Conservation (phyloP, 129 eudicot species). For the Tanacetum coccineum region DNA sequence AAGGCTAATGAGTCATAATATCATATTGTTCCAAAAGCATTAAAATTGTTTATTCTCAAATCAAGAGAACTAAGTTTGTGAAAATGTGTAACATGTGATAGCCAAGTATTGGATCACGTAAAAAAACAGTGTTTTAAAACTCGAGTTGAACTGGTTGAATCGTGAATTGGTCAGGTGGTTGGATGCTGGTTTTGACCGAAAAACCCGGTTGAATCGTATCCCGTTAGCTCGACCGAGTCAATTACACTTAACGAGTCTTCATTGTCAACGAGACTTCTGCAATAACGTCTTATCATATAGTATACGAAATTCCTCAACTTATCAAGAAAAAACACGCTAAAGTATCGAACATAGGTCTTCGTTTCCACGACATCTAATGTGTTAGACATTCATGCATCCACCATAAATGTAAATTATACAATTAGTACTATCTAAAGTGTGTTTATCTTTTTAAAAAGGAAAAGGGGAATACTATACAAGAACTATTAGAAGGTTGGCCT, state of each 20-base stretch:
- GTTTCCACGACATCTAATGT: neutral
- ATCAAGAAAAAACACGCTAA: no score
- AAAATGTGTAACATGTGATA: neutral
- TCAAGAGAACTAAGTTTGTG: constrained; percentile 1
- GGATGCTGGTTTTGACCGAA: no score
- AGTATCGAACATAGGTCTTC: neutral
- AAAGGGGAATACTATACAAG: neutral
- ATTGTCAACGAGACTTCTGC: no score
- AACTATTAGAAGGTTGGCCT: constrained; percentile 26
- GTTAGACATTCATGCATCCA: neutral
- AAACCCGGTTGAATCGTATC: no score
- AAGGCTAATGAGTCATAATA: constrained; percentile 20
- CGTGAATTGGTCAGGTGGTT: no score
- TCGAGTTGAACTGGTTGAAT: no score
- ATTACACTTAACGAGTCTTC: no score
- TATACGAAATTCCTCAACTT: no score
- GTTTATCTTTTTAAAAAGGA: neutral
- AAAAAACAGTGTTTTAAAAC: no score
- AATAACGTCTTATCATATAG: neutral
- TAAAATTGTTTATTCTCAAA: neutral
- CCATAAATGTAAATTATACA: neutral
- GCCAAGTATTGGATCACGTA: neutral
- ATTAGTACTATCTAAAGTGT: neutral
- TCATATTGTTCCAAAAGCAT: constrained; percentile 23
- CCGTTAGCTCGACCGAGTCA: no score